These are phyloP conservation scores for Populus deltoides DNA, from an alignment of 345 rosid species.

Conservation along the genomic window DNA sequence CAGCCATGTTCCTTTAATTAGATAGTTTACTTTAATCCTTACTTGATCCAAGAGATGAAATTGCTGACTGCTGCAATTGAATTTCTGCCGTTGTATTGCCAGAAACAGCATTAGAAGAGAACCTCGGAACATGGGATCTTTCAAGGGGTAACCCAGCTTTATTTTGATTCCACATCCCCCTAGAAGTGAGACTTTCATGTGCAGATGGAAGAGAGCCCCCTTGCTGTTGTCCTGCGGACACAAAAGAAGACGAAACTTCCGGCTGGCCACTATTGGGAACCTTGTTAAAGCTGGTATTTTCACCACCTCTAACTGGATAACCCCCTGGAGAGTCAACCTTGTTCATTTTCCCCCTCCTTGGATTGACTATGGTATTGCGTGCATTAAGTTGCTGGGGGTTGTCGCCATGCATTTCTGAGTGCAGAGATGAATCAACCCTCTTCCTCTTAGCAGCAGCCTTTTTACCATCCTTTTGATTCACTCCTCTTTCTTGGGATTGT, in stretches of 20 bases:
- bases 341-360: slow-evolving; percentile 60
- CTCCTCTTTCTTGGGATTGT: slow-evolving; percentile 75
- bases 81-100: slow-evolving; percentile 34
- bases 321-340: slow-evolving; percentile 55
- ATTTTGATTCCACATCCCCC: slow-evolving; percentile 45
- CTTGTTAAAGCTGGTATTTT: slow-evolving; percentile 30
- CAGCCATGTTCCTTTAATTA: slow-evolving; percentile 2
- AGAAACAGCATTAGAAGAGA: slow-evolving; percentile 40
- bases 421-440: slow-evolving; percentile 63
- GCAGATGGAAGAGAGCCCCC: slow-evolving; percentile 31
- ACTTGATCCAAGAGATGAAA: slow-evolving; percentile 41
- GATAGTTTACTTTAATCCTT: slow-evolving; percentile 11
- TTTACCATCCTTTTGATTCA: slow-evolving; percentile 52
- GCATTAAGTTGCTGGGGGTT: slow-evolving; percentile 51
- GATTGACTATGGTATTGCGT: slow-evolving; percentile 31
- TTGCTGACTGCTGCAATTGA: slow-evolving; percentile 35
- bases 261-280: slow-evolving; percentile 37
- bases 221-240: slow-evolving; percentile 37
- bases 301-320: slow-evolving; percentile 43
- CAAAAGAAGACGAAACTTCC: slow-evolving; percentile 43
- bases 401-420: slow-evolving; percentile 49
- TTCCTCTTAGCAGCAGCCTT: slow-evolving; percentile 68
- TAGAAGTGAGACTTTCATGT: slow-evolving; percentile 39
- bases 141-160: slow-evolving; percentile 42
- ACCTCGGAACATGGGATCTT: slow-evolving; percentile 49